Conservation (phyloP, 129 eudicot species). For the Chrysanthemum lavandulifolium region DNA sequence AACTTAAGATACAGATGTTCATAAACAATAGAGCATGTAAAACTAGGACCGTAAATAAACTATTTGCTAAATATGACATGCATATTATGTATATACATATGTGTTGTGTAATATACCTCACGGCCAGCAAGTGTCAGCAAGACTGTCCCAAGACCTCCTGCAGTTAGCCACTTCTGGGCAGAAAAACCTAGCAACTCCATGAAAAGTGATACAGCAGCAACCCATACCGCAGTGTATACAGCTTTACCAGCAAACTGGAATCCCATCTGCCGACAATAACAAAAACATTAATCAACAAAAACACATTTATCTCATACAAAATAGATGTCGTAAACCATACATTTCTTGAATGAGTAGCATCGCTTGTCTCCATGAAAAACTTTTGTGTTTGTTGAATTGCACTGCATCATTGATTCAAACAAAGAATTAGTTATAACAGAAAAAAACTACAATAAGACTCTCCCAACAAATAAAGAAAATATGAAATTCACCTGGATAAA, state of each 20-base stretch:
- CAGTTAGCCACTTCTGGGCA: conserved; percentile 96
- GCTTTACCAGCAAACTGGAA: conserved; percentile 92
- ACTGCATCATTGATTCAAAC: conserved; percentile 44
- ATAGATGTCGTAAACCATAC: conserved; percentile 37
- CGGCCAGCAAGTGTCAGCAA: conserved; percentile 98
- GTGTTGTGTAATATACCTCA: conserved; percentile 54
- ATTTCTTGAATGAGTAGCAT: conserved; percentile 68
- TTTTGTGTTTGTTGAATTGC: conserved; percentile 87
- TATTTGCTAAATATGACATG: conserved; percentile 14
- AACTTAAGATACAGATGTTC: conserved; percentile 3
- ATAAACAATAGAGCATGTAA: background rate
- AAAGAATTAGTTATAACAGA: conserved; percentile 13
- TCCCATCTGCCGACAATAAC: conserved; percentile 67
- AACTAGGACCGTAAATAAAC: background rate
- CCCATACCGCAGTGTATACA: conserved; percentile 90
- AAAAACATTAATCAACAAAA: background rate
- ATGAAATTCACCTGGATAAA: conserved; percentile 66
- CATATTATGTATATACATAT: background rate
- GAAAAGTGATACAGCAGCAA: conserved; percentile 94
- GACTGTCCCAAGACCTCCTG: conserved; percentile 99
- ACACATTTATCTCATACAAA: background rate
- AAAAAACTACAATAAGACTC: background rate
- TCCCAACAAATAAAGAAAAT: background rate
- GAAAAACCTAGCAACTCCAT: conserved; percentile 97
- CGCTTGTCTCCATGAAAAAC: conserved; percentile 63